These are phyloP conservation scores for Senna siamea DNA, from an alignment of 306 rosid genomes.

Conservation along the genomic window DNA sequence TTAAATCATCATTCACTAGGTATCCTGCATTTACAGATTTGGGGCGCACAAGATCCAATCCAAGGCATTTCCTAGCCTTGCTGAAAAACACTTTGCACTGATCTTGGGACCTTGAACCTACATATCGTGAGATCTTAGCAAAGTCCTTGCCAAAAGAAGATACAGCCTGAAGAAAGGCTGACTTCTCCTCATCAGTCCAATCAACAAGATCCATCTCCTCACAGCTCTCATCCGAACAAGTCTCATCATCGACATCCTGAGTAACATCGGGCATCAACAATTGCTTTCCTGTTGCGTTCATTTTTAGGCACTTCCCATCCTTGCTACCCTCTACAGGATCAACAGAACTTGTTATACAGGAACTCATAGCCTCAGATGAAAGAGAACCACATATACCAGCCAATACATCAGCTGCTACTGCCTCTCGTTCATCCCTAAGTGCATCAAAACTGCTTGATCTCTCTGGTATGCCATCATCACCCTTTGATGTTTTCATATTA, in stretches of 20 bases:
- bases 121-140: conserved; percentile 61
- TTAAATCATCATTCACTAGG: conserved; percentile 58
- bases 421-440: conserved; percentile 73
- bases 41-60: conserved; percentile 66
- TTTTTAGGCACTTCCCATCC: conserved; percentile 61
- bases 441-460: conserved; percentile 59
- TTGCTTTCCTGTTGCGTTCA: conserved; percentile 44
- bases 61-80: conserved; percentile 89
- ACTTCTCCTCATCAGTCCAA: conserved; percentile 92
- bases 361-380: conserved; percentile 87
- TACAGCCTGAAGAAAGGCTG: conserved; percentile 80
- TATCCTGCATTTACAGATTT: conserved; percentile 53
- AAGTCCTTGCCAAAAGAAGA: conserved; percentile 86
- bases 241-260: conserved; percentile 65
- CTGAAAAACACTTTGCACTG: conserved; percentile 96
- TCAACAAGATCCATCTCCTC: conserved; percentile 81
- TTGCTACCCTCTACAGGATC: conserved; percentile 61
- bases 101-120: conserved; percentile 75
- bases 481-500: conserved; percentile 47
- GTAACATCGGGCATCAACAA: conserved; percentile 50
- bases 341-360: conserved; percentile 76
- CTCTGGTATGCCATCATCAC: conserved; percentile 44
- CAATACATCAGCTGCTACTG: conserved; percentile 89
- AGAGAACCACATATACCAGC: conserved; percentile 89
- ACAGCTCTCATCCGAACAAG: conserved; percentile 94